Conservation (phyloP, 257 asterid species). For the Solanum lignicaule region DNA sequence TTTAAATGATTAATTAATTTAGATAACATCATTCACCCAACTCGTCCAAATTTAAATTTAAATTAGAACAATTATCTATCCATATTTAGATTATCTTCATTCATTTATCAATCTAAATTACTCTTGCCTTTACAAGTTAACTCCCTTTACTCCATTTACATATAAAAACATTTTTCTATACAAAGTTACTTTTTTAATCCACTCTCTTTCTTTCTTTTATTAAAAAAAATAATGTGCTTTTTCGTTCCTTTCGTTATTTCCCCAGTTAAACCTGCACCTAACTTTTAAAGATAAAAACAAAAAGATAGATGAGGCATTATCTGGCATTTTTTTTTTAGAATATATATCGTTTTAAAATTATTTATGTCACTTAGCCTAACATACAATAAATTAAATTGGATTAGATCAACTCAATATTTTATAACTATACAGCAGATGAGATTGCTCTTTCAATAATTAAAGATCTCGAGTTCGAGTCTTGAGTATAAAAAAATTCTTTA, state of each 20-base stretch:
- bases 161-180: not conserved
- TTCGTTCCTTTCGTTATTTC: not conserved
- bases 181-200: not conserved
- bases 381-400: no score
- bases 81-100: not conserved
- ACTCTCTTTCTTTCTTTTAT: not conserved
- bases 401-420: no score
- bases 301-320: not conserved
- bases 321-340: not conserved
- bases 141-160: not conserved
- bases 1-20: not conserved
- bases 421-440: no score
- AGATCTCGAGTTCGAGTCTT: rapidly evolving
- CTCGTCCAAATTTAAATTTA: not conserved
- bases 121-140: not conserved
- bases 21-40: not conserved
- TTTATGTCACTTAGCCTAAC: not conserved
- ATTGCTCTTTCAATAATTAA: no score
- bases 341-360: not conserved
- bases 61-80: not conserved
- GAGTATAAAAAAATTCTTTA: no score
- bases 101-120: not conserved
- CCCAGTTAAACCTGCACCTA: not conserved
- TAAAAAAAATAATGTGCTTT: not conserved
- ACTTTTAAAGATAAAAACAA: not conserved